A percentile compares a stretch with the other conserved stretches of the same genome.
These are phyloP conservation scores for Kwoniella mangroviensis DNA, from an alignment of 768 basidiomycete species.

Conservation along the genomic window DNA sequence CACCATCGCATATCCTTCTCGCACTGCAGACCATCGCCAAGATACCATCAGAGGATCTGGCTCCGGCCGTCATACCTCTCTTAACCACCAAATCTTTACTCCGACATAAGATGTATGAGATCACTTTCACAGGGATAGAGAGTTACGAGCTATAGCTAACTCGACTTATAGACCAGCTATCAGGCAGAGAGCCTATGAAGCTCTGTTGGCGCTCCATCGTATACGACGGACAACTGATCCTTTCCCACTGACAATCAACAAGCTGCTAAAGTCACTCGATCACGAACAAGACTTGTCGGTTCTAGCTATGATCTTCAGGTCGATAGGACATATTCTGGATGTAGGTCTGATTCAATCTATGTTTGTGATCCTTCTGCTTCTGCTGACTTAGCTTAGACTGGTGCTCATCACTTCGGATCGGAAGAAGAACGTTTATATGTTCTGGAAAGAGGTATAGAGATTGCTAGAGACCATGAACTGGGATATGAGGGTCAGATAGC, in stretches of 20 bases:
- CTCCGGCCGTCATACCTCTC: conserved; percentile 43
- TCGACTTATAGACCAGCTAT: conserved; percentile 30
- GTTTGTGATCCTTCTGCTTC: neutral
- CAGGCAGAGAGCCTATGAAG: conserved; percentile 36
- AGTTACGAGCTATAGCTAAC: neutral
- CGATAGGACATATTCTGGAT: conserved; percentile 23
- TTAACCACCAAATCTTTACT: conserved; percentile 33
- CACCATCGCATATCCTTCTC: conserved; percentile 30
- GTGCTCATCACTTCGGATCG: conserved; percentile 20
- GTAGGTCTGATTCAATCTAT: conserved; percentile 21
- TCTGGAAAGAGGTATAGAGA: conserved; percentile 30
- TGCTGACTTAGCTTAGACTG: conserved; percentile 17
- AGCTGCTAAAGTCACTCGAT: conserved; percentile 14
- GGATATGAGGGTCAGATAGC: conserved; percentile 11
- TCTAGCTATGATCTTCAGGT: conserved; percentile 23
- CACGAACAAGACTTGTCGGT: conserved; percentile 21
- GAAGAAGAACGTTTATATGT: conserved; percentile 33
- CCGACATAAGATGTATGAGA: conserved; percentile 33
- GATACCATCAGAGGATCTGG: conserved; percentile 37
- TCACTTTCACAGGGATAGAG: neutral
- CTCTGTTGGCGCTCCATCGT: conserved; percentile 29
- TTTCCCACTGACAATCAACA: conserved; percentile 43
- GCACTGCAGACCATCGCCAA: conserved; percentile 39
- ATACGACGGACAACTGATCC: neutral
- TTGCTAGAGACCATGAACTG: neutral